Base-by-base conservation (phyloP, 1,139 yeast species). In the Hemisphaericaspora xylofermentans region DNA sequence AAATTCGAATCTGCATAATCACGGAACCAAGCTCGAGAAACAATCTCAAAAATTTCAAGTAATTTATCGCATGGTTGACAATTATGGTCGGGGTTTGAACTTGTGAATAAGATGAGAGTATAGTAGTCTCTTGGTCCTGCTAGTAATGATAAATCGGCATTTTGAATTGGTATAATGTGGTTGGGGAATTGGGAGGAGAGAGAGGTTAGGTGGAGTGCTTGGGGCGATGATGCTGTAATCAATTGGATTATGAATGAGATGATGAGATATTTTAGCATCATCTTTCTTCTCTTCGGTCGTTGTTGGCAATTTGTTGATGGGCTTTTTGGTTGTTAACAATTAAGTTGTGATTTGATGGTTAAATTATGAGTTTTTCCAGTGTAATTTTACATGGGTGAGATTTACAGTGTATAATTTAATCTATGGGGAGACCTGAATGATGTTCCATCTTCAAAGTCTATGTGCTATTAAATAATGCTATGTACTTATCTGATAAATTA, bases 11-110 rank as follows among this genome's bases (percentile, higher is more conserved):
- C 58, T 2, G 70, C 65, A 47, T 76, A 66, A 45, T 79, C 77
- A 3, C 52, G 42, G 37, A 61, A 56, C 63, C 80, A 78, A 2
- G 78, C 62, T 2, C 51, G 52, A 1, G 81, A 65, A 1, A 77
- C 78, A 33, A 57, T 54, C 4, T 66, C 54, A 38, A 70, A 61
- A 5, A 71, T 38, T 13, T 43, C 42, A 14, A 44, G 39, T 6
- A 56, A 12, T 14, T 42, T 50, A 6, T 30, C 43, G 47, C 78
- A 72, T 22, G 53, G 44, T 0, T 43, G 42, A 49, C 78, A 72
- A 2, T 50, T 59, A 53, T 71, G 76, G 10, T 51, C 43, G 9
- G 58, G 59, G 38, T 58, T 59, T 1, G 72, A 56, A 4, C 74
- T 63, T 2, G 76, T 71, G 25, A 72, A 48, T 12, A 61, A 46